phyloP scores from a whole-genome alignment of 2,329 filamentous ascomycete genomes.

The Monosporascus cannonballus region DNA sequence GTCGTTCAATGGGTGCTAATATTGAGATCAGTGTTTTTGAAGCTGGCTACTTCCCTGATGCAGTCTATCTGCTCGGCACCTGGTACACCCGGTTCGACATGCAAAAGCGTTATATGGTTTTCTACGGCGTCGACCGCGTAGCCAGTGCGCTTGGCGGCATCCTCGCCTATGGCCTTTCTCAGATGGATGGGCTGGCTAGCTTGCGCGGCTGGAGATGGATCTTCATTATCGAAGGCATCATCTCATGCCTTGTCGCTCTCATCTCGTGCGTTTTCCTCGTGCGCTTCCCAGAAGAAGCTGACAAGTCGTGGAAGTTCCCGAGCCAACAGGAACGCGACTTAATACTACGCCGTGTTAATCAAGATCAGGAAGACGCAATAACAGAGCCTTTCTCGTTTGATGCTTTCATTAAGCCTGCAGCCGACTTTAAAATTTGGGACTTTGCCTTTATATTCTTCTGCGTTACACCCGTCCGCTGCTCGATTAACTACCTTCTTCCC shows the following conservation, averaged over 20 bases:
- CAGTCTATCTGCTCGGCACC: slow-evolving; percentile 54
- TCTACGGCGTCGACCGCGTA: slow-evolving; percentile 24
- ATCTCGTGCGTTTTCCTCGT: slow-evolving; percentile 54
- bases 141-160: slow-evolving; percentile 22
- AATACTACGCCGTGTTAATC: slow-evolving; percentile 47
- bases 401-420: too few relatives aligned
- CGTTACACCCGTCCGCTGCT: background rate
- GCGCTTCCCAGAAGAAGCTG: slow-evolving; percentile 56
- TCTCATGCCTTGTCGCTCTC: slow-evolving; percentile 43
- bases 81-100: slow-evolving; percentile 66
- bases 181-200: slow-evolving; percentile 36
- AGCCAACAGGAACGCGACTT: slow-evolving; percentile 43
- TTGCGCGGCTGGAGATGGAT: slow-evolving; percentile 43
- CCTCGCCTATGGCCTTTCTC: slow-evolving; percentile 22
- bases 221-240: slow-evolving; percentile 33
- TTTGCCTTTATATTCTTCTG: background rate
- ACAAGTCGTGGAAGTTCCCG: slow-evolving; percentile 48
- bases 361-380: slow-evolving; percentile 48
- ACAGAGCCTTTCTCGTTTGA: too few relatives aligned
- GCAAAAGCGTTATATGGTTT: slow-evolving; percentile 44
- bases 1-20: too few relatives aligned
- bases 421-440: slow-evolving; percentile 8
- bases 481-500: background rate
- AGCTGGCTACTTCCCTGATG: slow-evolving; percentile 49
- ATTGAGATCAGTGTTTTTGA: slow-evolving; percentile 37